Conservation (phyloP, 2,329 filamentous ascomycete genomes). For the Stachybotrys elegans region DNA sequence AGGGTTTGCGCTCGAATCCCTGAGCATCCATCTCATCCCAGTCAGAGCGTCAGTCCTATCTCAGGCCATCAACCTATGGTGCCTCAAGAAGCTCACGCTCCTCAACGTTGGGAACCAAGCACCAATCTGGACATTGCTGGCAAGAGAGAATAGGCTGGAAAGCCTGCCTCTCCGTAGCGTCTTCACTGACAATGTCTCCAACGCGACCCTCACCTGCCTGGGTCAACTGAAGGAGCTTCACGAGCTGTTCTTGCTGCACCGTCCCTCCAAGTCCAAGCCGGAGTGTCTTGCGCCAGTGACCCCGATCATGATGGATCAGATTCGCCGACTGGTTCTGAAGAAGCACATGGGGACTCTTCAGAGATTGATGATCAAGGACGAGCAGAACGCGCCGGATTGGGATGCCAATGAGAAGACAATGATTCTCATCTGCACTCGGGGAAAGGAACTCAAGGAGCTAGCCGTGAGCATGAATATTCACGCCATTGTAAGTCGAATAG, state of each 20-base stretch:
- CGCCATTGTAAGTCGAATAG: conserved; percentile 42
- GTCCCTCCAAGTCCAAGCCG: conserved; percentile 43
- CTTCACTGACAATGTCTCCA: conserved; percentile 58
- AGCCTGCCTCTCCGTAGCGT: conserved; percentile 52
- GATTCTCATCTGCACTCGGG: conserved; percentile 46
- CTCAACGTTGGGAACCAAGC: conserved; percentile 60
- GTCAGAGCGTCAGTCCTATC: conserved; percentile 53
- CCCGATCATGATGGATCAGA: conserved; percentile 49
- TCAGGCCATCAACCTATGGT: conserved; percentile 50
- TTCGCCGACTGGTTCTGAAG: conserved; percentile 50
- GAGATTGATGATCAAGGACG: conserved; percentile 57
- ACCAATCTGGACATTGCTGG: conserved; percentile 53
- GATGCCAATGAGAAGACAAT: conserved; percentile 52
- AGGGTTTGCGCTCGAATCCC: conserved; percentile 49
- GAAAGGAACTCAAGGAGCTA: conserved; percentile 47
- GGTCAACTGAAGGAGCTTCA: conserved; percentile 46
- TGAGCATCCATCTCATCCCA: conserved; percentile 55
- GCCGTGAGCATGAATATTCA: conserved; percentile 49
- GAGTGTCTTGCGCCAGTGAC: conserved; percentile 49
- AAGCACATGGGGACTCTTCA: conserved; percentile 52
- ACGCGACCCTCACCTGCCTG: conserved; percentile 48
- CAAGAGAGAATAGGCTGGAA: conserved; percentile 45
- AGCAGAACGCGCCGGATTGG: conserved; percentile 44
- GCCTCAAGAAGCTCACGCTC: conserved; percentile 52
- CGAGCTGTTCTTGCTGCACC: conserved; percentile 57